phyloP scores from a whole-genome alignment of 208 protist genomes.

The Naegleria fowleri region DNA sequence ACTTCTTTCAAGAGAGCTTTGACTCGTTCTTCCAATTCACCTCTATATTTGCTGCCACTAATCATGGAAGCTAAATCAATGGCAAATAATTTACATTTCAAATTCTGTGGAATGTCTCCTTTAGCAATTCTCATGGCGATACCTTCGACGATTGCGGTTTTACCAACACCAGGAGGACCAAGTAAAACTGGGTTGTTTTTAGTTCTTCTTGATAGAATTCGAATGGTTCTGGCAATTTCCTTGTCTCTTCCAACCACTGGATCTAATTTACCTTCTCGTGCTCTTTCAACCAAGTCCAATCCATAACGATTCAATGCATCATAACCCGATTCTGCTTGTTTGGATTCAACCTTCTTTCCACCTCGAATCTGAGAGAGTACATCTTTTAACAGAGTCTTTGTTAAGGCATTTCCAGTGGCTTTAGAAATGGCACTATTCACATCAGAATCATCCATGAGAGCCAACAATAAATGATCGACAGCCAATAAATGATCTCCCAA shows the following conservation, averaged over 20 bases:
- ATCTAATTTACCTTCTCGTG: conserved; percentile 85
- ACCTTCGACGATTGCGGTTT: conserved; percentile 82
- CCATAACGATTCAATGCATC: conserved; percentile 92
- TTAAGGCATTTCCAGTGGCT: background rate
- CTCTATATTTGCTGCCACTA: conserved; percentile 96
- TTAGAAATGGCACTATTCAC: background rate
- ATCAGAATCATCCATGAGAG: conserved; percentile 25
- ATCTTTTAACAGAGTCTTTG: conserved; percentile 17
- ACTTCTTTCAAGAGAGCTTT: conserved; percentile 98
- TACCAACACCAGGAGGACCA: conserved; percentile 87
- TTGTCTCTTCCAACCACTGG: conserved; percentile 98
- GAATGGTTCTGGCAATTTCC: conserved; percentile 93
- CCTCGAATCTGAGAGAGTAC: conserved; percentile 13
- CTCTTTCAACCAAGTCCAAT: conserved; percentile 84
- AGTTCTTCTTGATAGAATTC: conserved; percentile 89
- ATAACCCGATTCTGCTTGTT: conserved; percentile 17
- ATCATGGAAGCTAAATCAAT: conserved; percentile 98
- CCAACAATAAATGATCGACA: conserved; percentile 32
- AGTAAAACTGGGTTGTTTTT: conserved; percentile 99
- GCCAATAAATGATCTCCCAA: conserved; percentile 10
- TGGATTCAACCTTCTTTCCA: conserved; percentile 19
- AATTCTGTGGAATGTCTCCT: conserved; percentile 79
- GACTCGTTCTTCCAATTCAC: conserved; percentile 99
- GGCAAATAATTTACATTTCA: conserved; percentile 68
- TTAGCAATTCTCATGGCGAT: conserved; percentile 80